These are phyloP conservation scores for Macrophomina phaseolina DNA, from an alignment of 2,329 filamentous ascomycete genomes.

Conservation along the genomic window DNA sequence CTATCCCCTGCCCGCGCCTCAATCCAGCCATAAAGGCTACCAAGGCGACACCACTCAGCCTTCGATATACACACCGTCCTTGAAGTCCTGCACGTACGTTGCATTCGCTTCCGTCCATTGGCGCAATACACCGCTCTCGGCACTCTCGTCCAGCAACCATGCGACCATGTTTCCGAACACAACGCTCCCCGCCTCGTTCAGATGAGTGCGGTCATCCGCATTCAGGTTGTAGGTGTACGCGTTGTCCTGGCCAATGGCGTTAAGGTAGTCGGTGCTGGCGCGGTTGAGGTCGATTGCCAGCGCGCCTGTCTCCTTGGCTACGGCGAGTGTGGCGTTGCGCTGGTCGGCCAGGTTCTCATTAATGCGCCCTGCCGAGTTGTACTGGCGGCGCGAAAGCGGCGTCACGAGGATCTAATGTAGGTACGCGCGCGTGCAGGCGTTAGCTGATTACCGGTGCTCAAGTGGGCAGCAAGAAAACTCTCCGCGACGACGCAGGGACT, in stretches of 20 bases:
- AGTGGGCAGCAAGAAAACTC: background rate
- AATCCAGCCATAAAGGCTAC: background rate
- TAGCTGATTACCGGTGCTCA: background rate
- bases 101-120: constrained; percentile 5
- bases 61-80: background rate
- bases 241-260: constrained; percentile 20
- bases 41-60: background rate
- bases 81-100: background rate
- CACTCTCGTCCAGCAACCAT: constrained; percentile 21
- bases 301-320: background rate
- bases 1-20: background rate
- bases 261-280: constrained; percentile 18
- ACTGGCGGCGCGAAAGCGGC: constrained; percentile 23
- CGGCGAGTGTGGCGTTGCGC: constrained; percentile 19
- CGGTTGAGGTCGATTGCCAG: constrained; percentile 22
- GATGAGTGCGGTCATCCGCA: constrained; percentile 19
- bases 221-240: constrained; percentile 19
- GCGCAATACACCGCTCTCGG: background rate
- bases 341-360: constrained; percentile 20
- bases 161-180: constrained; percentile 26
- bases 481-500: background rate
- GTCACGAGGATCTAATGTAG: constrained; percentile 25
- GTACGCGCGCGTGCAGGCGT: background rate
- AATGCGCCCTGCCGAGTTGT: background rate
- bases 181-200: constrained; percentile 19